A percentile compares a stretch with the other conserved stretches of the same genome.
Conservation (phyloP, 345 rosid genomes). For the Murraya koenigii region DNA sequence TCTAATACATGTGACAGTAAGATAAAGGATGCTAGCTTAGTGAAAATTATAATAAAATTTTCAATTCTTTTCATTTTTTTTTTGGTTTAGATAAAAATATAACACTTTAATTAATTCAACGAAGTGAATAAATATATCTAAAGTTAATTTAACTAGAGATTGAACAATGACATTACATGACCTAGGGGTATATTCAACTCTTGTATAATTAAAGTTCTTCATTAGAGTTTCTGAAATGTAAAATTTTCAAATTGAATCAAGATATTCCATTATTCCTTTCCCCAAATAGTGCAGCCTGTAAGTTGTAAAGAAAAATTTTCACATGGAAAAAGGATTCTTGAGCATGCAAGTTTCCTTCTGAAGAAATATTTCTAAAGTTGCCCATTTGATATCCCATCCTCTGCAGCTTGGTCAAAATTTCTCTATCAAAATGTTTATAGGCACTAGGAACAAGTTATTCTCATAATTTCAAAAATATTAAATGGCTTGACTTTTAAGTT, state of each 20-base stretch:
- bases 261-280: constrained; percentile 9
- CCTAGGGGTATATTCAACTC: no score
- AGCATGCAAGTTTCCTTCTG: neutral
- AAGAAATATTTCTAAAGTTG: neutral
- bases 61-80: no score
- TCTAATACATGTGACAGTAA: no score
- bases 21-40: no score
- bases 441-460: neutral
- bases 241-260: neutral
- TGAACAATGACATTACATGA: no score
- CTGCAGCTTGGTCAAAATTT: neutral
- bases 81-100: no score
- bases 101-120: no score
- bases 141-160: no score
- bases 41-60: no score
- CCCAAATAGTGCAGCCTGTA: neutral
- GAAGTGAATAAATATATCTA: no score
- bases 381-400: neutral
- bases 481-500: neutral
- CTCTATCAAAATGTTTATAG: neutral
- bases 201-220: no score
- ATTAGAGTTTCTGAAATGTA: neutral
- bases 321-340: constrained; percentile 12
- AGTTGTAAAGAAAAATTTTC: constrained; percentile 28
- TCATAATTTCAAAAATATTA: neutral